Base-by-base conservation (phyloP, 371 early-diverging fungal species). In the Lichtheimia ramosa region DNA sequence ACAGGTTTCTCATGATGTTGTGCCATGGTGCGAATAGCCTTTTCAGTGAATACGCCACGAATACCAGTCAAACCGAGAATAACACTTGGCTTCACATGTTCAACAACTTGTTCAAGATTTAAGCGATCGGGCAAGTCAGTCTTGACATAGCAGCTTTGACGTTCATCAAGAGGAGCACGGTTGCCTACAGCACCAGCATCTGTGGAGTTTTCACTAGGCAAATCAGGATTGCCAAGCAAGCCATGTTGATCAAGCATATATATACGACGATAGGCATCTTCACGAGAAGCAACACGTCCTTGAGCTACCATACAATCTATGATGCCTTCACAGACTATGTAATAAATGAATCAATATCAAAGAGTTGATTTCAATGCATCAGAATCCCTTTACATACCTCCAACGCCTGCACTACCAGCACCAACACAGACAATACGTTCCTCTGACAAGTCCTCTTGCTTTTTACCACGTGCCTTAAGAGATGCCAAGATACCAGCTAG, bases 361-460 rank as follows among this genome's bases (percentile, higher is more conserved):
- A n/a, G n/a, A n/a, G n/a, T n/a, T n/a, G n/a, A n/a, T n/a, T n/a
- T n/a, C n/a, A n/a, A n/a, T n/a, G n/a, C n/a, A n/a, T n/a, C n/a
- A n/a, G n/a, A n/a, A n/a, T n/a, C n/a, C n/a, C n/a, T n/a, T n/a
- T n/a, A n/a, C n/a, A n/a, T n/a, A n/a, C n/a, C n/a, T n/a, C n/a
- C n/a, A 2, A 87, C 85, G 74, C 88, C 88, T 5, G 87, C 84
- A 62, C 87, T 87, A 8, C 88, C 88, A 16, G 88, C 85, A 28
- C 88, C 88, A 24, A 86, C 83, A 62, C 85, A 87, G 13, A 88
- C 65, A 42, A 87, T 83, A 25, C 81, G 77, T 53, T 80, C 81
- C 23, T 76, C 58, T 5, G 59, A 43, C 25, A 80, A 53, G 10
- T 69, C 68, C 3, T 87, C 83, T 52, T 78, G 76, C 24, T 71